A percentile compares a stretch with the other conserved stretches of the same genome.
Evolutionary conservation across 345 rosid genomes (phyloP).

Genomic region (Populus pruinosa): DNA sequence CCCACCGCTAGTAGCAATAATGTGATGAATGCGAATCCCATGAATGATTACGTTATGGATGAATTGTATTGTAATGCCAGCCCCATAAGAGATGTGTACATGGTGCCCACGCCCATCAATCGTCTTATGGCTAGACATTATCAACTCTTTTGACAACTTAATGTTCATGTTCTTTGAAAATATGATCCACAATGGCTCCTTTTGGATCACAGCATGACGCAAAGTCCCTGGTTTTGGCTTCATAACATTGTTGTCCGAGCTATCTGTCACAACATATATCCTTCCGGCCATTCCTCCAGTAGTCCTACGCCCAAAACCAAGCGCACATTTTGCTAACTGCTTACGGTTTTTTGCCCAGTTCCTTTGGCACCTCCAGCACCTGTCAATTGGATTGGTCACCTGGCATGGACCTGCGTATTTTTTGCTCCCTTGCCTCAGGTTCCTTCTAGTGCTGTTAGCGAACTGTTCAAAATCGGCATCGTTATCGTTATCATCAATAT

Average conservation of each 20-base stretch:
- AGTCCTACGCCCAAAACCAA: constrained; percentile 19
- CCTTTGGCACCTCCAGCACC: constrained; percentile 21
- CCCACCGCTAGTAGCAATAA: constrained; percentile 13
- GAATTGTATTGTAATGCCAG: constrained; percentile 19
- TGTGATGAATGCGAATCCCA: constrained; percentile 12
- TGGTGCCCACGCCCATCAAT: constrained; percentile 28
- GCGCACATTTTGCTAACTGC: constrained; percentile 19
- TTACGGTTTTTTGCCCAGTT: constrained; percentile 18
- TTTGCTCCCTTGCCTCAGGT: constrained; percentile 16
- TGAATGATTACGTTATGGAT: constrained; percentile 21
- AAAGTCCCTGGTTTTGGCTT: constrained; percentile 19
- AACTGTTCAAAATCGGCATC: background rate
- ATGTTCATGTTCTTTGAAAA: constrained; percentile 17
- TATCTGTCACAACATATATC: constrained; percentile 6
- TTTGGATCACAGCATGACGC: constrained; percentile 25
- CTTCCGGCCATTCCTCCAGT: constrained; percentile 18
- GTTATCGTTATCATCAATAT: background rate
- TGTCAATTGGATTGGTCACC: constrained; percentile 20
- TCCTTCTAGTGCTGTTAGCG: constrained; percentile 13
- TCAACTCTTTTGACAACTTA: constrained; percentile 16
- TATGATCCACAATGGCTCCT: constrained; percentile 24
- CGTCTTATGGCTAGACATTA: constrained; percentile 19
- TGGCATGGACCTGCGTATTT: constrained; percentile 13
- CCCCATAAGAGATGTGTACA: constrained; percentile 23
- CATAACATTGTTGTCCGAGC: background rate